These are phyloP conservation scores for Colletotrichum endophyticum DNA, from an alignment of 2,329 filamentous ascomycete genomes.

Conservation along the genomic window DNA sequence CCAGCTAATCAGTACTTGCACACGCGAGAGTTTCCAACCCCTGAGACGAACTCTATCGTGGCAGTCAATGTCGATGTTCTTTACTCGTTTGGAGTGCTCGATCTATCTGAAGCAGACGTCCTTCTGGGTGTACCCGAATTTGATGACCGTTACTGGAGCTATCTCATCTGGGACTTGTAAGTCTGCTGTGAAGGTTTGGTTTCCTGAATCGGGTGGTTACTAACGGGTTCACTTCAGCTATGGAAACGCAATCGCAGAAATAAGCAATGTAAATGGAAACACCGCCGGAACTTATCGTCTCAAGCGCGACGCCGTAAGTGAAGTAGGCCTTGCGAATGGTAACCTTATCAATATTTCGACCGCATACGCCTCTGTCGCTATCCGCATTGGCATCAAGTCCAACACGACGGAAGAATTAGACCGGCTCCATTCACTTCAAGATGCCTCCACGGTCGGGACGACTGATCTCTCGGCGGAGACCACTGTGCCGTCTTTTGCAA, in stretches of 20 bases:
- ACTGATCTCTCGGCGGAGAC: not conserved
- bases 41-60: not conserved
- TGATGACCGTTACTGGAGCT: not conserved
- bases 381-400: not conserved
- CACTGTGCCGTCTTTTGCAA: not conserved
- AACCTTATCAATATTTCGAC: not conserved
- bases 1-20: not conserved
- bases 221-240: not conserved
- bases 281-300: not conserved
- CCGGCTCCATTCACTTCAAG: not conserved
- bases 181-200: not conserved
- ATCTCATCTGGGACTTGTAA: not conserved
- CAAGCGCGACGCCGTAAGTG: not conserved
- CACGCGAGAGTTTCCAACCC: not conserved
- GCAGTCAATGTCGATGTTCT: not conserved
- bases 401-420: not conserved
- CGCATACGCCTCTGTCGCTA: not conserved
- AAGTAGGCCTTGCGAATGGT: not conserved
- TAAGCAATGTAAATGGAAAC: not conserved
- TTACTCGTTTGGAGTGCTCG: not conserved
- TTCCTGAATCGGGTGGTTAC: not conserved
- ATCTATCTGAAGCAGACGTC: not conserved
- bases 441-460: not conserved
- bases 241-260: not conserved
- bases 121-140: not conserved